These are phyloP conservation scores for Ogataea chonburiensis DNA, from an alignment of 805 yeast genomes.

Conservation along the genomic window DNA sequence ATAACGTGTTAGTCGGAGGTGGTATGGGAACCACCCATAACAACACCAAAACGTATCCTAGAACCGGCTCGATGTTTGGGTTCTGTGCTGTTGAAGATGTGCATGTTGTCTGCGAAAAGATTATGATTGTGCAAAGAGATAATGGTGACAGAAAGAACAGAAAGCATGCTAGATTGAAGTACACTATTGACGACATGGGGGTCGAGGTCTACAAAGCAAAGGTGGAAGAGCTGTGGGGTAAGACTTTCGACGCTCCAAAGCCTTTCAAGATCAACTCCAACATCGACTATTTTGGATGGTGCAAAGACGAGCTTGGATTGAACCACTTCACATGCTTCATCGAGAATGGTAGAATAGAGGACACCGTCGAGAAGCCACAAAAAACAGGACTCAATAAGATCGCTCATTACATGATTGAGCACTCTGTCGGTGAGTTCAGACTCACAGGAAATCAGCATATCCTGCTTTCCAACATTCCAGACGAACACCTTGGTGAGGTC, in stretches of 20 bases:
- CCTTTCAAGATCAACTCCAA: conserved; percentile 81
- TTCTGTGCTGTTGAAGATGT: conserved; percentile 66
- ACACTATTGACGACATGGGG: conserved; percentile 93
- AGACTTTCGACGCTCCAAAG: conserved; percentile 65
- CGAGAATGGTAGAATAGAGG: conserved; percentile 95
- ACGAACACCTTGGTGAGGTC: conserved; percentile 60
- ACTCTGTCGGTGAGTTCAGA: conserved; percentile 80
- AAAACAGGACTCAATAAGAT: conserved; percentile 80
- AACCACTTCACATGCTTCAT: conserved; percentile 93
- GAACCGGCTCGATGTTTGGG: conserved; percentile 89
- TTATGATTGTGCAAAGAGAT: conserved; percentile 93
- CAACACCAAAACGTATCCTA: conserved; percentile 93
- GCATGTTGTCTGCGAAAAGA: conserved; percentile 79
- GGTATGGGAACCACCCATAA: conserved; percentile 99
- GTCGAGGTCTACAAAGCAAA: conserved; percentile 74
- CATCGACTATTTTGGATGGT: conserved; percentile 93
- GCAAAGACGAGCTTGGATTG: conserved; percentile 74
- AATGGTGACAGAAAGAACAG: conserved; percentile 93
- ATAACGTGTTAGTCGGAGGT: conserved; percentile 91
- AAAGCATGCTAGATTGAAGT: conserved; percentile 96
- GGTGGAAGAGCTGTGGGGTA: conserved; percentile 83
- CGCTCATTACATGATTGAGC: conserved; percentile 63
- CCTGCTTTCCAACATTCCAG: conserved; percentile 68
- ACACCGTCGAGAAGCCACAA: conserved; percentile 86
- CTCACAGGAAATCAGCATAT: conserved; percentile 96